Percentiles rank a stretch among this genome's conserved stretches.
These are phyloP conservation scores for Xylariaceae sp. DNA, from an alignment of 2,329 filamentous ascomycete species.

Conservation along the genomic window DNA sequence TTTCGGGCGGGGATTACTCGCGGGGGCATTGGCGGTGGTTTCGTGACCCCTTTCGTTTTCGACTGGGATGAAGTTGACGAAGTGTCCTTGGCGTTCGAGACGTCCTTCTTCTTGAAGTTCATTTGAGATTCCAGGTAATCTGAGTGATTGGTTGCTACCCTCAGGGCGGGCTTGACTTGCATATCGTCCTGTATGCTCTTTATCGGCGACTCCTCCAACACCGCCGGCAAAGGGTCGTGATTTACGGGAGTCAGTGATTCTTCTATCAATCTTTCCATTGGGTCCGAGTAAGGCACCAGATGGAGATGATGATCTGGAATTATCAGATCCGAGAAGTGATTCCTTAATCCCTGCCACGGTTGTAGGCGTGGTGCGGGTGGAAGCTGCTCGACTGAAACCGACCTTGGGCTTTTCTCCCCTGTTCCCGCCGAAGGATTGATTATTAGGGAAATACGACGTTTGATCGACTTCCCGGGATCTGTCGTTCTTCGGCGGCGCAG, in stretches of 20 bases:
- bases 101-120: slow-evolving; percentile 2
- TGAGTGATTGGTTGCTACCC: slow-evolving; percentile 9
- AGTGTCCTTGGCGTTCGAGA: slow-evolving; percentile 25
- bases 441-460: slow-evolving; percentile 10
- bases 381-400: slow-evolving; percentile 10
- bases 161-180: slow-evolving; percentile 4
- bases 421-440: slow-evolving; percentile 16
- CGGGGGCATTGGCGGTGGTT: slow-evolving; percentile 25
- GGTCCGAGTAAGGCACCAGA: slow-evolving; percentile 17
- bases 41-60: slow-evolving; percentile 30
- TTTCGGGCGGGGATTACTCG: slow-evolving; percentile 26
- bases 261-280: not conserved
- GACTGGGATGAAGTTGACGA: slow-evolving; percentile 37
- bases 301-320: slow-evolving; percentile 28
- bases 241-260: not conserved
- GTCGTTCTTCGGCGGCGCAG: slow-evolving; percentile 24
- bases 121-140: slow-evolving; percentile 4
- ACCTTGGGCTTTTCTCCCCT: slow-evolving; percentile 16
- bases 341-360: slow-evolving; percentile 4
- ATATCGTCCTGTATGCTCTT: slow-evolving; percentile 4
- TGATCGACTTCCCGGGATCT: slow-evolving; percentile 23
- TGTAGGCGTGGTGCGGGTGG: not conserved
- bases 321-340: slow-evolving; percentile 26
- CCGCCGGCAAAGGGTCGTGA: not conserved
- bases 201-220: not conserved